Percentiles rank a stretch among this genome's conserved stretches.
phyloP scores from a whole-genome alignment of 164 flowering plant species.

The Aristolochia contorta region DNA sequence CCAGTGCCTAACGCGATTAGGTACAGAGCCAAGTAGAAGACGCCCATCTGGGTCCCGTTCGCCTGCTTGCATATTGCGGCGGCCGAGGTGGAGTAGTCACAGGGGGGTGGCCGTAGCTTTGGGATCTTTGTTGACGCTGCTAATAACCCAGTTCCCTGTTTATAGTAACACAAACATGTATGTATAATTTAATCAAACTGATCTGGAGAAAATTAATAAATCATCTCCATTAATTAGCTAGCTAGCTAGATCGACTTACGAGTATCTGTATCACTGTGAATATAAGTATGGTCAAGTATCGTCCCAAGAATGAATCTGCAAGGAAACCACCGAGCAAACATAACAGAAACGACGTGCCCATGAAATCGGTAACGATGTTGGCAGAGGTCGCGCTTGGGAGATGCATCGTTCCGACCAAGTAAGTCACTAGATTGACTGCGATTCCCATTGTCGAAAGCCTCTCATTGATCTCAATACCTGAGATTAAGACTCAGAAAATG shows the following conservation, averaged over 20 bases:
- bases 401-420: slow-evolving; percentile 72
- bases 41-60: slow-evolving; percentile 56
- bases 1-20: slow-evolving; percentile 81
- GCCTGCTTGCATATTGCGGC: slow-evolving; percentile 46
- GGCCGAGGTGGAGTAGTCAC: slow-evolving; percentile 12
- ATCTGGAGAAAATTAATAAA: no score
- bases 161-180: no score
- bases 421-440: slow-evolving; percentile 90
- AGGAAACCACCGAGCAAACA: slow-evolving; percentile 88
- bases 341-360: slow-evolving; percentile 79
- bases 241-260: no score
- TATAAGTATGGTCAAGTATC: slow-evolving; percentile 67
- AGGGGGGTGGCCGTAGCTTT: slow-evolving; percentile 63
- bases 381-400: slow-evolving; percentile 73
- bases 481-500: neutral
- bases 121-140: slow-evolving; percentile 51
- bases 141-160: slow-evolving; percentile 59
- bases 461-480: slow-evolving; percentile 73
- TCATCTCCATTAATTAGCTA: no score
- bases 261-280: slow-evolving; percentile 47
- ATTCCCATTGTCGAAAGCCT: slow-evolving; percentile 93
- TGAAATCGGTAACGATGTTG: slow-evolving; percentile 71
- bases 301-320: slow-evolving; percentile 80
- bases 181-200: no score
- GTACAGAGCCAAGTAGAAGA: slow-evolving; percentile 55